Conservation (phyloP, 2,329 filamentous ascomycete species). For the Sordariomycetes sp. region DNA sequence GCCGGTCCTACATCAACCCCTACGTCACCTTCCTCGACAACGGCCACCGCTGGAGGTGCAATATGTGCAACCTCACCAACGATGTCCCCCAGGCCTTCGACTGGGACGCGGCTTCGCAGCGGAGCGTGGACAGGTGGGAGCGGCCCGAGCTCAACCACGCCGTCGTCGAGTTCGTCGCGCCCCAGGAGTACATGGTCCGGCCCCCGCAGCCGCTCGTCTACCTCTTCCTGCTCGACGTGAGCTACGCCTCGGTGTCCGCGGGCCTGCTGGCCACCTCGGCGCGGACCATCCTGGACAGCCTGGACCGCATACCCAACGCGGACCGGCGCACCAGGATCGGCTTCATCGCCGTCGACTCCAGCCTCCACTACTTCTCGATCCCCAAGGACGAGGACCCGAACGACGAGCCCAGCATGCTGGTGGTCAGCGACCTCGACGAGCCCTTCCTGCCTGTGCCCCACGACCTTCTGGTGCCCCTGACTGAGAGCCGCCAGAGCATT, state of each 20-base stretch:
- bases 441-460: constrained; percentile 91
- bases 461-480: constrained; percentile 79
- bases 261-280: constrained; percentile 86
- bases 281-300: constrained; percentile 84
- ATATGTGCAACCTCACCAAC: constrained; percentile 98
- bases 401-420: constrained; percentile 78
- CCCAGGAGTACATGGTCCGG: constrained; percentile 98
- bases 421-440: constrained; percentile 90
- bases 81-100: constrained; percentile 99
- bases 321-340: constrained; percentile 85
- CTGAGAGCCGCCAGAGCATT: constrained; percentile 80
- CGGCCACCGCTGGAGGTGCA: constrained; percentile 95
- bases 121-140: constrained; percentile 84
- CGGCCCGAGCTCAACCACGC: constrained; percentile 86
- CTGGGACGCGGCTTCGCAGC: constrained; percentile 88
- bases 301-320: constrained; percentile 96
- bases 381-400: constrained; percentile 78
- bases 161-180: constrained; percentile 95
- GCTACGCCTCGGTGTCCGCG: constrained; percentile 77
- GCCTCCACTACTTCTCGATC: constrained; percentile 91
- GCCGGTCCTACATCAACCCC: constrained; percentile 94
- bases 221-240: constrained; percentile 89
- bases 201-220: constrained; percentile 93
- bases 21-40: constrained; percentile 95
- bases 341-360: constrained; percentile 90